Evolutionary conservation across 805 yeast species (phyloP).

Genomic region (Cyberlindnera japonica): DNA sequence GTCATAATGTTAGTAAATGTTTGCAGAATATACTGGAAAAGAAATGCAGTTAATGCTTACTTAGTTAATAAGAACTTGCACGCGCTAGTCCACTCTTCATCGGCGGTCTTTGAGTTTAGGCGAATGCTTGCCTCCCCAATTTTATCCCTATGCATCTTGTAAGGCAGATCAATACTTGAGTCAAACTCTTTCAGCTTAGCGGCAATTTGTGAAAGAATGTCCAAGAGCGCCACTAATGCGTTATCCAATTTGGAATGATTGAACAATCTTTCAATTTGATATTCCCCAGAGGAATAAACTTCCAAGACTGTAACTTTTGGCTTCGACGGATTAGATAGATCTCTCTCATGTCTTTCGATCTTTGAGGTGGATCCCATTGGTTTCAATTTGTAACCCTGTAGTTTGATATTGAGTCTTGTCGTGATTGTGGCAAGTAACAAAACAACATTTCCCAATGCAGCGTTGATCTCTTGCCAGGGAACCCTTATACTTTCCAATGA

Average conservation of each 20-base stretch:
- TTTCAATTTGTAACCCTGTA: slow-evolving; percentile 58
- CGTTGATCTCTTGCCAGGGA: slow-evolving; percentile 89
- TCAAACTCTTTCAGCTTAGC: slow-evolving; percentile 42
- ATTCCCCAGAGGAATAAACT: slow-evolving; percentile 64
- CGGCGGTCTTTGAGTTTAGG: slow-evolving; percentile 56
- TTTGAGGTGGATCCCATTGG: slow-evolving; percentile 86
- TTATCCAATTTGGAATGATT: slow-evolving; percentile 75
- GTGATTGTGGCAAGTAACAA: slow-evolving; percentile 63
- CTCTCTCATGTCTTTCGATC: slow-evolving; percentile 53
- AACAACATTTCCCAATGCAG: slow-evolving; percentile 84
- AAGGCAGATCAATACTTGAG: slow-evolving; percentile 63
- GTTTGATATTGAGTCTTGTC: slow-evolving; percentile 49
- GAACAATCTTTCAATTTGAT: slow-evolving; percentile 65
- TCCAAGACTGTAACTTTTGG: slow-evolving; percentile 34
- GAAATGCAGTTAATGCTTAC: slow-evolving; percentile 2
- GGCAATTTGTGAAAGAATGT: slow-evolving; percentile 40
- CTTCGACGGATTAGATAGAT: slow-evolving; percentile 33
- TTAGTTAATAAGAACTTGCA: slow-evolving; percentile 79
- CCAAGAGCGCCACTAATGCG: slow-evolving; percentile 76
- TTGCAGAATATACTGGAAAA: not conserved
- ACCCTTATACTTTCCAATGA: slow-evolving; percentile 54
- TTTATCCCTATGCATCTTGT: slow-evolving; percentile 61
- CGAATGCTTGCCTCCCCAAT: slow-evolving; percentile 78
- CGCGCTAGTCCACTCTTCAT: slow-evolving; percentile 85
- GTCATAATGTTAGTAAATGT: slow-evolving; percentile 2